These are phyloP conservation scores for Aspergillus latus DNA, from an alignment of 2,329 filamentous ascomycete species.

Conservation along the genomic window DNA sequence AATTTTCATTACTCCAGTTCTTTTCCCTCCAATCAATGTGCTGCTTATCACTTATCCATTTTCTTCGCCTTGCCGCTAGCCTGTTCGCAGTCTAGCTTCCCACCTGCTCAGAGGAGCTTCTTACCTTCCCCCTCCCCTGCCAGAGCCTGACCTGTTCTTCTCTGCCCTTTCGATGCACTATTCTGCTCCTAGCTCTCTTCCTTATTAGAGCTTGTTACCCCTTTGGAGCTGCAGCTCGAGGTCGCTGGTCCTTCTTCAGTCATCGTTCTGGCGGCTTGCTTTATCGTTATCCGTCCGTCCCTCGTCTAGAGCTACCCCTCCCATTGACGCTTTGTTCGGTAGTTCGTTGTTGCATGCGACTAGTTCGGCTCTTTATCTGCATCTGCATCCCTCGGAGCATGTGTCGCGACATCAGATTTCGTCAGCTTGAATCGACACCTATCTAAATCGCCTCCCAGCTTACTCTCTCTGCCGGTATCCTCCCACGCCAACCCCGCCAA, in stretches of 20 bases:
- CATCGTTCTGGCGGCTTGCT: not conserved
- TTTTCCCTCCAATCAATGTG: constrained; percentile 17
- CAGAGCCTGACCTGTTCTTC: constrained; percentile 14
- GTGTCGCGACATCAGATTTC: constrained; percentile 13
- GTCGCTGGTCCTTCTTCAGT: constrained; percentile 12
- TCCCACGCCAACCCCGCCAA: constrained; percentile 20
- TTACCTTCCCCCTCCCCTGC: constrained; percentile 13
- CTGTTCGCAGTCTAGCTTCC: constrained; percentile 11
- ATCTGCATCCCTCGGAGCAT: constrained; percentile 15
- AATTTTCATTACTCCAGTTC: constrained; percentile 14
- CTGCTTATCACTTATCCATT: constrained; percentile 20
- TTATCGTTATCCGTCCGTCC: constrained; percentile 4
- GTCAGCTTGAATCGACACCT: constrained; percentile 15
- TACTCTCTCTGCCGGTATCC: constrained; percentile 16
- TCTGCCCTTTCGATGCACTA: constrained; percentile 12
- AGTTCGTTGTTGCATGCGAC: constrained; percentile 10
- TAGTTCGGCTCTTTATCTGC: not conserved
- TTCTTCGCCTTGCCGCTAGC: constrained; percentile 13
- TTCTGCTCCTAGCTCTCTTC: constrained; percentile 7
- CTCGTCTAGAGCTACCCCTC: constrained; percentile 1
- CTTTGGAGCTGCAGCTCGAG: constrained; percentile 13
- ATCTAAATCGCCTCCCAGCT: constrained; percentile 8
- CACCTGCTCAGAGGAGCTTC: constrained; percentile 12
- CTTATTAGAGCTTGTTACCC: constrained; percentile 14
- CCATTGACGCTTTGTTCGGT: constrained; percentile 6